These are phyloP conservation scores for Aspergillus arachidicola DNA, from an alignment of 2,329 filamentous ascomycete genomes.

Conservation along the genomic window DNA sequence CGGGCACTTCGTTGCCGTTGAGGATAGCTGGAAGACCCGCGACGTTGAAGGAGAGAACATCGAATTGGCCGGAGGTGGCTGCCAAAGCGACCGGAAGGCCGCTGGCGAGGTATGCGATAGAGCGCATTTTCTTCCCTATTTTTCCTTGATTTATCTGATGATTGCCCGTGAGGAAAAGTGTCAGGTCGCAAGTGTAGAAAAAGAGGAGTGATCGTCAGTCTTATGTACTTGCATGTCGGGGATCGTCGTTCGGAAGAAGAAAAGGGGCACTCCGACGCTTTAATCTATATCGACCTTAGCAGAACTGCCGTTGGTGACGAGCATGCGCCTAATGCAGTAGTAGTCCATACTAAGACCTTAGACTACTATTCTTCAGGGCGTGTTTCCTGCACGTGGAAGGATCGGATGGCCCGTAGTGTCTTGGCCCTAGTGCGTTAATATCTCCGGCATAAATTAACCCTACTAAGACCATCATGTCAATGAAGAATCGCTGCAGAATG, in stretches of 20 bases:
- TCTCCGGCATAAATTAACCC: background rate
- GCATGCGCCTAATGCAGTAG: background rate
- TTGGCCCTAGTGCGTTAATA: background rate
- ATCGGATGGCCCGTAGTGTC: background rate
- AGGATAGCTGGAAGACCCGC: constrained; percentile 59
- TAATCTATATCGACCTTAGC: background rate
- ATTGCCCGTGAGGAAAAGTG: background rate
- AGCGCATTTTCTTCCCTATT: background rate
- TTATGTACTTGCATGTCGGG: background rate
- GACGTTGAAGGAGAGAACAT: constrained; percentile 60
- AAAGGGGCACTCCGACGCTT: background rate
- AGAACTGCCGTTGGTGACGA: background rate
- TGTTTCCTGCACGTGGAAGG: constrained; percentile 1
- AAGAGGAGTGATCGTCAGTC: background rate
- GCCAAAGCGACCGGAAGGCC: constrained; percentile 11
- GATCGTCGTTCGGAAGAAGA: background rate
- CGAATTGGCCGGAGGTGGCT: constrained; percentile 49
- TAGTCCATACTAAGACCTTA: background rate
- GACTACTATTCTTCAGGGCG: background rate
- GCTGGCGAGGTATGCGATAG: background rate
- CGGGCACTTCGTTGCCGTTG: constrained; percentile 62
- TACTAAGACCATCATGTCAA: background rate
- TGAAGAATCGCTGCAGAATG: background rate
- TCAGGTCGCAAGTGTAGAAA: background rate
- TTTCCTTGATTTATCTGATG: background rate